Conservation (phyloP, 495 filamentous ascomycete genomes). For the Neurospora sp. region DNA sequence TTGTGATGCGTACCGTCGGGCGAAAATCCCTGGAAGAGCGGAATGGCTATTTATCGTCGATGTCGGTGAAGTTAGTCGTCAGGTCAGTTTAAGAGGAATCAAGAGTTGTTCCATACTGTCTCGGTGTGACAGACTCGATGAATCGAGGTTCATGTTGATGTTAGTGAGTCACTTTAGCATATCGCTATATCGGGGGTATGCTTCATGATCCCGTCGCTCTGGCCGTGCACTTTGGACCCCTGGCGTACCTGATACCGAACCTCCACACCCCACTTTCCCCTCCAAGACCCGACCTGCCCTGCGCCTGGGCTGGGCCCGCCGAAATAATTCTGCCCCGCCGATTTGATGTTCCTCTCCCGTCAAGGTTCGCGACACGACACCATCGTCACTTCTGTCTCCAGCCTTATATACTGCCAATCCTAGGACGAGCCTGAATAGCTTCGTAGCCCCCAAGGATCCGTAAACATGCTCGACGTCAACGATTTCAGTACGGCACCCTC, state of each 20-base stretch:
- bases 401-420: neutral
- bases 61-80: neutral
- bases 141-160: neutral
- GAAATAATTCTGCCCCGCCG: slow-evolving; percentile 26
- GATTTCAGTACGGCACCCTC: slow-evolving; percentile 23
- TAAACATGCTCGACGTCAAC: slow-evolving; percentile 29
- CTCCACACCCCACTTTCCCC: slow-evolving; percentile 17
- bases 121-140: neutral
- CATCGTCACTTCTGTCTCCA: neutral
- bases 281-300: slow-evolving; percentile 7
- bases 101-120: neutral
- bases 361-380: neutral
- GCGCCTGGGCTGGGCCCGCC: slow-evolving; percentile 7
- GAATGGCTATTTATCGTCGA: neutral
- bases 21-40: neutral
- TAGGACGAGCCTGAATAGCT: neutral
- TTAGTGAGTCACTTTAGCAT: slow-evolving; percentile 1
- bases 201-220: neutral
- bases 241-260: slow-evolving; percentile 6
- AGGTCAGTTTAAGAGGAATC: neutral
- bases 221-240: slow-evolving; percentile 2
- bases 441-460: neutral
- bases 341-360: slow-evolving; percentile 8
- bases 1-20: neutral
- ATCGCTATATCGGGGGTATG: slow-evolving; percentile 1